A percentile compares a stretch with the other conserved stretches of the same genome.
Evolutionary conservation across 1,284 basidiomycete species (phyloP).

Genomic region (Fomitiporia mediterranea): DNA sequence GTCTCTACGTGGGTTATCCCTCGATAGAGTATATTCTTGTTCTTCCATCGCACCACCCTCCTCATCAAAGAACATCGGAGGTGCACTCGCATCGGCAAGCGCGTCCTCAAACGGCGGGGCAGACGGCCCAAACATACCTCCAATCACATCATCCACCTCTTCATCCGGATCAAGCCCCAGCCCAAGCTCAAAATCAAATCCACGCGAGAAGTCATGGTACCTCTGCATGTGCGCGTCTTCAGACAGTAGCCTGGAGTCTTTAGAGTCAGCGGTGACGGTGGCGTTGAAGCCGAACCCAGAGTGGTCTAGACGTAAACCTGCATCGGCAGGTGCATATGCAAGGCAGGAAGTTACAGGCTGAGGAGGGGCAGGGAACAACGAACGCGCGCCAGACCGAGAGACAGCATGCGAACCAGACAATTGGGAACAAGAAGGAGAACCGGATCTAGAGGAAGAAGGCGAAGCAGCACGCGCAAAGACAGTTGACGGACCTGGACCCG

Average conservation of each 20-base stretch:
- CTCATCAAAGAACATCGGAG: constrained; percentile 32
- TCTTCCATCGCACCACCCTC: constrained; percentile 14
- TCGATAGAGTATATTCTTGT: background rate
- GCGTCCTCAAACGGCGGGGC: constrained; percentile 40
- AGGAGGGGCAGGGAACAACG: constrained; percentile 10
- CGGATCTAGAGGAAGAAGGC: background rate
- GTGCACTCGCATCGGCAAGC: constrained; percentile 31
- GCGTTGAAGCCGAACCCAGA: background rate
- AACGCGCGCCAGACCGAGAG: background rate
- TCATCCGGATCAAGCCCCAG: constrained; percentile 37
- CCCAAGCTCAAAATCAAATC: constrained; percentile 13
- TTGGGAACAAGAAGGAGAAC: background rate
- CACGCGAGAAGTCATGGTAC: background rate
- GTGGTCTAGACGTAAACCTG: background rate
- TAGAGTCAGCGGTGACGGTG: background rate
- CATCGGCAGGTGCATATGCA: constrained; percentile 5
- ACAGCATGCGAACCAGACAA: background rate
- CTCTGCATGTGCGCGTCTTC: background rate
- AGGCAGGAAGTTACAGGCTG: constrained; percentile 7
- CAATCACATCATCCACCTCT: constrained; percentile 30
- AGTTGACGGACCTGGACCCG: constrained; percentile 15
- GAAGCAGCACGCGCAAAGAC: constrained; percentile 1
- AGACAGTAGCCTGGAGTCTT: background rate
- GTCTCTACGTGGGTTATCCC: background rate
- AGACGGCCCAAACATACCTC: constrained; percentile 30